Conservation (phyloP, 371 early-diverging fungal species). For the Dinochytrium kinnereticum region DNA sequence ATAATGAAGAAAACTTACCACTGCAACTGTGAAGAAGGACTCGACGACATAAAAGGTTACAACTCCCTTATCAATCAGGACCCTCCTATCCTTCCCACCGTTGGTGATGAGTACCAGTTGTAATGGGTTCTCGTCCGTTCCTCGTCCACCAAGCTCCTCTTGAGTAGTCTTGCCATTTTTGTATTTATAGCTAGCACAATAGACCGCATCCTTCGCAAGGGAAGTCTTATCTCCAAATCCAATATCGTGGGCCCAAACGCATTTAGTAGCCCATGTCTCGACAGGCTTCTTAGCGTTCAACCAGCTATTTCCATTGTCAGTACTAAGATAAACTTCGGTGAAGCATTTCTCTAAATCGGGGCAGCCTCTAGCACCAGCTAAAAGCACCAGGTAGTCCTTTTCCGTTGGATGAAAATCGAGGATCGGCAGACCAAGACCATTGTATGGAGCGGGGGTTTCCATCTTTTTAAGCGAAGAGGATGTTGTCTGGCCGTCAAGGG, state of each 20-base stretch:
- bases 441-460: constrained; percentile 66
- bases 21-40: constrained; percentile 76
- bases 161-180: constrained; percentile 47
- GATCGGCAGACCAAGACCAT: constrained; percentile 58
- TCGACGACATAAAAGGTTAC: constrained; percentile 79
- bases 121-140: constrained; percentile 48
- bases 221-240: constrained; percentile 50
- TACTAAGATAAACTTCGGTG: constrained; percentile 74
- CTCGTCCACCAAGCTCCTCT: constrained; percentile 30
- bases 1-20: constrained; percentile 38
- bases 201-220: constrained; percentile 49
- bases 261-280: constrained; percentile 73
- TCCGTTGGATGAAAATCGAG: constrained; percentile 85
- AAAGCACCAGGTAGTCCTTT: constrained; percentile 78
- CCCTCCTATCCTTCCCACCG: constrained; percentile 46
- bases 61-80: constrained; percentile 67
- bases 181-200: constrained; percentile 47
- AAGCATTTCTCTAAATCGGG: constrained; percentile 59
- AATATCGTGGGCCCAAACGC: constrained; percentile 75
- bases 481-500: constrained; percentile 46
- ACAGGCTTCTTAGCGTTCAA: constrained; percentile 59
- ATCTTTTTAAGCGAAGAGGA: constrained; percentile 61
- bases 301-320: constrained; percentile 75
- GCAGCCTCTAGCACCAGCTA: constrained; percentile 60
- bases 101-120: constrained; percentile 46